phyloP scores from a whole-genome alignment of 371 early-diverging fungal genomes.

The Mucor sp. region DNA sequence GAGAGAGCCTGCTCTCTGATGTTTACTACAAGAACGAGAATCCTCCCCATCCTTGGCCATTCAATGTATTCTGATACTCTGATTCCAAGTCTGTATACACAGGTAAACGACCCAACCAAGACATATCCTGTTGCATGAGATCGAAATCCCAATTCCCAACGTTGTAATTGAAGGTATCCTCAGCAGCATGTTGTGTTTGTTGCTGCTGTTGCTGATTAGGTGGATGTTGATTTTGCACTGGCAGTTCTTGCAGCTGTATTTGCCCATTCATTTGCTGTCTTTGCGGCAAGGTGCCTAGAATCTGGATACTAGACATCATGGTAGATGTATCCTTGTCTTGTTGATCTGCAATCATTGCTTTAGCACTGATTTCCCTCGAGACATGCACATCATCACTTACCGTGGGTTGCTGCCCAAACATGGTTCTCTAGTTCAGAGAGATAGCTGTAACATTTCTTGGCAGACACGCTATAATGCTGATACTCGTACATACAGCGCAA shows the following conservation, averaged over 20 bases:
- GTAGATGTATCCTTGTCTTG: slow-evolving; percentile 9
- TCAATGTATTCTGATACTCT: slow-evolving; percentile 18
- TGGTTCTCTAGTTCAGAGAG: slow-evolving; percentile 22
- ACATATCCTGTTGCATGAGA: slow-evolving; percentile 25
- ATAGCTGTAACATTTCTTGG: slow-evolving; percentile 26
- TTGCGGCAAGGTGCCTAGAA: slow-evolving; percentile 23
- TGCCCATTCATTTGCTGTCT: neutral
- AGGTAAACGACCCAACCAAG: slow-evolving; percentile 30
- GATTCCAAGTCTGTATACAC: slow-evolving; percentile 32
- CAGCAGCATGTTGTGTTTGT: neutral
- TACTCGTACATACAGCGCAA: slow-evolving; percentile 21
- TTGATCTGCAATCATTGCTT: neutral
- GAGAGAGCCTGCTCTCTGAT: neutral
- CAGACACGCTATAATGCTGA: slow-evolving; percentile 21
- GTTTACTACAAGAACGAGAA: slow-evolving; percentile 15
- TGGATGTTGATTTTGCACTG: neutral
- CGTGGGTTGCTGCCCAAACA: slow-evolving; percentile 2
- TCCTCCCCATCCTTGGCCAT: slow-evolving; percentile 25
- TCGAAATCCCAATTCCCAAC: slow-evolving; percentile 22
- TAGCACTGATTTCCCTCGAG: too few species aligned
- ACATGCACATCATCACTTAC: neutral
- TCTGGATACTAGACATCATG: slow-evolving; percentile 30
- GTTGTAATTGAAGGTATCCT: neutral
- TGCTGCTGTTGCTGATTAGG: neutral
- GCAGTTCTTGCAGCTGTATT: neutral